Evolutionary conservation across 441 rosid species (phyloP).

Genomic region (Isatis lusitanica): DNA sequence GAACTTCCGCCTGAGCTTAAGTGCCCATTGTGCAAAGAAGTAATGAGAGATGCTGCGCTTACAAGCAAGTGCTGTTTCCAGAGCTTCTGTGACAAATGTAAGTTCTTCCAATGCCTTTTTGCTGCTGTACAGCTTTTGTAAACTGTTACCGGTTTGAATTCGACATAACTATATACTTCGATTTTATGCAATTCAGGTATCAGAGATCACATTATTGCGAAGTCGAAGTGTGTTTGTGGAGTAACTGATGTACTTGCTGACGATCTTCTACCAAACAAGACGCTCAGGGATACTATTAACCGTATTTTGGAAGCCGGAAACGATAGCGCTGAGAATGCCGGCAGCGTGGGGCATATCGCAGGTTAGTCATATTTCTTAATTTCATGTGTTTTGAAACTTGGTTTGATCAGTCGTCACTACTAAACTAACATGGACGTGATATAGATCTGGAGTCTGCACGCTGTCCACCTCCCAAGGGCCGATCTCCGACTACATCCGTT

Average conservation of each 20-base stretch:
- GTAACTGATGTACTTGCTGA: conserved; percentile 86
- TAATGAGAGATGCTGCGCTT: conserved; percentile 97
- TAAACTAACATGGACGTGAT: conserved; percentile 24
- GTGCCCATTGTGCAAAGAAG: conserved; percentile 96
- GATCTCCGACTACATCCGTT: conserved; percentile 82
- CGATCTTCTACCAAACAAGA: conserved; percentile 96
- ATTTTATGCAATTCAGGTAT: conserved; percentile 61
- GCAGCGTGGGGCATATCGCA: conserved; percentile 84
- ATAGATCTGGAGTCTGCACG: conserved; percentile 95
- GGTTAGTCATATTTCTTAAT: conserved; percentile 48
- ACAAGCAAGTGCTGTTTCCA: conserved; percentile 95
- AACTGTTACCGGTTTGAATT: background rate
- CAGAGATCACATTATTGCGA: conserved; percentile 80
- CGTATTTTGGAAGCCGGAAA: conserved; percentile 95
- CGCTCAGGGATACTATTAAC: conserved; percentile 91
- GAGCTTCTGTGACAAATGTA: conserved; percentile 91
- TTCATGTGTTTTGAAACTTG: background rate
- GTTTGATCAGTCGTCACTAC: background rate
- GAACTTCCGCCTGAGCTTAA: conserved; percentile 97
- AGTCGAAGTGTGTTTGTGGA: conserved; percentile 87
- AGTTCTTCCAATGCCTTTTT: conserved; percentile 28
- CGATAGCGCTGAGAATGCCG: conserved; percentile 86
- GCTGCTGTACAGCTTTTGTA: background rate
- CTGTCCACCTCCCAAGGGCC: conserved; percentile 70
- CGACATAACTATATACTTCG: background rate